phyloP scores from a whole-genome alignment of 768 basidiomycete genomes.

The Panus rudis region DNA sequence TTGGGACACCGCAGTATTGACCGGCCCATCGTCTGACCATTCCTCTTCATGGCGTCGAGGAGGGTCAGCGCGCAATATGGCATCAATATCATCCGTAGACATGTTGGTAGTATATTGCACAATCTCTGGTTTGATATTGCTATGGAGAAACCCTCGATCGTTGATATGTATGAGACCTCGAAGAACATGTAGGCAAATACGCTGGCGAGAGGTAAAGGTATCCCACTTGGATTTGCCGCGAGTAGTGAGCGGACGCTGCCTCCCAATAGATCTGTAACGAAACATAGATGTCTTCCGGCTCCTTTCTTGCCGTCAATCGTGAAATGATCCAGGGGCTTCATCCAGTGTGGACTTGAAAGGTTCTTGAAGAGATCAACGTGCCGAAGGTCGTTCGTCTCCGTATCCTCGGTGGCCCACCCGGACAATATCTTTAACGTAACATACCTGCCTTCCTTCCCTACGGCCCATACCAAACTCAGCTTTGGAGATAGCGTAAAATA shows the following conservation, averaged over 20 bases:
- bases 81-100: not conserved
- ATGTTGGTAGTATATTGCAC: too few relatives aligned
- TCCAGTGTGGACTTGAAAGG: too few relatives aligned
- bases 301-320: not conserved
- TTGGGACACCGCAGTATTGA: slow-evolving; percentile 1
- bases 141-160: not conserved
- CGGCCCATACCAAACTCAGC: not conserved
- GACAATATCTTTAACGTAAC: not conserved
- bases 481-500: not conserved
- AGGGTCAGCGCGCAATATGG: not conserved
- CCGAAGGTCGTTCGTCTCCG: not conserved
- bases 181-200: not conserved
- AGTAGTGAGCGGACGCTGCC: not conserved
- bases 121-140: not conserved
- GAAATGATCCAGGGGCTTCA: not conserved
- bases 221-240: not conserved
- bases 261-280: not conserved
- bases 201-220: not conserved
- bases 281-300: not conserved
- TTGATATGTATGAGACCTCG: not conserved
- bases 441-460: too few relatives aligned
- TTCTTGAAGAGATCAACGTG: too few relatives aligned
- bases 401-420: not conserved
- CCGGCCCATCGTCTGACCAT: not conserved
- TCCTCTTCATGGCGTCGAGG: not conserved